These are phyloP conservation scores for Antrodiella citrinella DNA, from an alignment of 768 basidiomycete species.

Conservation along the genomic window DNA sequence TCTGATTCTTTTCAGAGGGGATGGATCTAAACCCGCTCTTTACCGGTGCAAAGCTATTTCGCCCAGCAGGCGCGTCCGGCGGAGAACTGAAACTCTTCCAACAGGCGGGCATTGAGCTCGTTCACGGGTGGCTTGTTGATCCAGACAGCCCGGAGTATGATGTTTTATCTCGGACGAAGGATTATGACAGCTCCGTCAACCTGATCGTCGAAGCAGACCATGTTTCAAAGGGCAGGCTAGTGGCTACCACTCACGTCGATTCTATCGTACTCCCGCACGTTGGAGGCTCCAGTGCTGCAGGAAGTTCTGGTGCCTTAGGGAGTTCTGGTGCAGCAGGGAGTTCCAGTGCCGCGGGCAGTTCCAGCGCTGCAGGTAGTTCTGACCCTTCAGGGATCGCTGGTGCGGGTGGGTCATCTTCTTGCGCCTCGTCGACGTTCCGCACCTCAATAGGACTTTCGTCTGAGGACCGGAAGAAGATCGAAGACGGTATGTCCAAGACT, in stretches of 20 bases:
- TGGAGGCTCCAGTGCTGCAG: conserved; percentile 6
- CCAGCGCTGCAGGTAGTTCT: not conserved
- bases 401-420: too few species aligned
- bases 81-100: conserved; percentile 83
- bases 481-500: conserved; percentile 45
- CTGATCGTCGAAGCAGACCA: conserved; percentile 78
- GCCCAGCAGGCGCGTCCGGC: conserved; percentile 44
- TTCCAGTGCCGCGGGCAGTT: not conserved
- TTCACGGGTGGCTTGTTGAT: conserved; percentile 88
- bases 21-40: conserved; percentile 88
- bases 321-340: conserved; percentile 19
- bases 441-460: conserved; percentile 25
- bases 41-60: conserved; percentile 58
- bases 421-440: not conserved
- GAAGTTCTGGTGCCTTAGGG: too few species aligned
- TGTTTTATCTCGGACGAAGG: conserved; percentile 43
- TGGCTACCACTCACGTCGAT: conserved; percentile 30
- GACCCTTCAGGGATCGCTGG: not conserved
- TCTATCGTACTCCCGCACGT: not conserved
- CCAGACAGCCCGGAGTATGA: conserved; percentile 51
- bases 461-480: conserved; percentile 54
- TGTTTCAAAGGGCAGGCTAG: conserved; percentile 53
- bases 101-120: conserved; percentile 71
- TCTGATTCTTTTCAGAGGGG: conserved; percentile 48
- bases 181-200: conserved; percentile 70